Percentiles rank a stretch among this genome's conserved stretches.
phyloP scores from a whole-genome alignment of 192 early-diverging fungal genomes.

The Linnemannia hyalina region DNA sequence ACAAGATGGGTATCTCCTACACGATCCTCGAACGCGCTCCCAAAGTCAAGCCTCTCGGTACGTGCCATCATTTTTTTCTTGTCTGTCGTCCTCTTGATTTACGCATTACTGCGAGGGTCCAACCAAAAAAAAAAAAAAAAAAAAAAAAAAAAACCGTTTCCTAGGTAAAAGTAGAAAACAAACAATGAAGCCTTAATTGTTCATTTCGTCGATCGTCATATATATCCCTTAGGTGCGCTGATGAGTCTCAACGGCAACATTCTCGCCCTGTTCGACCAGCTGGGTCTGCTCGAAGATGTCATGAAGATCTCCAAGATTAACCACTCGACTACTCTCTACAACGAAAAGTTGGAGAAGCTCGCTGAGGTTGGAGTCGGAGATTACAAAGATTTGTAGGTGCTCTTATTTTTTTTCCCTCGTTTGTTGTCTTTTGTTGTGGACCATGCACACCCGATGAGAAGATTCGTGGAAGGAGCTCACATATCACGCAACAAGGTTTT shows the following conservation, averaged over 20 bases:
- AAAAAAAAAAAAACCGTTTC: neutral
- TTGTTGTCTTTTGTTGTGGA: too few relatives aligned
- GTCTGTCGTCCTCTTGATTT: neutral
- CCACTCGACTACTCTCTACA: neutral
- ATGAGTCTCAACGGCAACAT: conserved; percentile 31
- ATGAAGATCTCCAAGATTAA: conserved; percentile 10
- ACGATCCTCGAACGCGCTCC: neutral
- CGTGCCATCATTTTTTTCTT: neutral
- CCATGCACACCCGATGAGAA: too few relatives aligned
- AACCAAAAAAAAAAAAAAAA: too few relatives aligned
- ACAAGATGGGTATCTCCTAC: neutral
- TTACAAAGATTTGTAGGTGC: neutral
- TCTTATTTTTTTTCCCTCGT: neutral
- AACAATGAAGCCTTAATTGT: neutral
- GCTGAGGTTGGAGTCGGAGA: neutral
- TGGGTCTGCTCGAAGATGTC: conserved; percentile 22
- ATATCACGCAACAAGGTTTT: neutral
- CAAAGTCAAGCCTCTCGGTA: neutral
- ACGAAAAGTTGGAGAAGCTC: conserved; percentile 18
- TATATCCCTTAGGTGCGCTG: conserved; percentile 10
- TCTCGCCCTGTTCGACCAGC: conserved; percentile 31
- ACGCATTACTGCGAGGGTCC: too few relatives aligned
- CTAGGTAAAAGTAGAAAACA: neutral
- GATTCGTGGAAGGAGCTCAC: too few relatives aligned
- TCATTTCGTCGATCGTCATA: neutral